A percentile compares a stretch with the other conserved stretches of the same genome.
Evolutionary conservation across 1,139 yeast genomes (phyloP).

Genomic region (Debaryomyces robertsiae): DNA sequence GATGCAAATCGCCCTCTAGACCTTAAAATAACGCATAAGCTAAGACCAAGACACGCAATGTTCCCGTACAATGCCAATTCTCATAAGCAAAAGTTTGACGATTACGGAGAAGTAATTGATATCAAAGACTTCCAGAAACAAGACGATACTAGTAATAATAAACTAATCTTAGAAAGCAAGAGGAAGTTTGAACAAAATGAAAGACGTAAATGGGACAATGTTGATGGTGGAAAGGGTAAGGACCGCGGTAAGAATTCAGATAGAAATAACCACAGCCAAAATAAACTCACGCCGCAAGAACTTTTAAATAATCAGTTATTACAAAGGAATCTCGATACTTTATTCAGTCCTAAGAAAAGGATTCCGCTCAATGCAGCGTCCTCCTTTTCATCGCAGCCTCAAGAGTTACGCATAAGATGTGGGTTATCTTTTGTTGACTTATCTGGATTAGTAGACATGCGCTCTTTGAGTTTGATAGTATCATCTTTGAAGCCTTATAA

Average conservation of each 20-base stretch:
- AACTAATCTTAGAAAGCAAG: slow-evolving; percentile 39
- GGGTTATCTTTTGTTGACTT: slow-evolving; percentile 78
- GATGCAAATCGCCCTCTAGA: slow-evolving; percentile 55
- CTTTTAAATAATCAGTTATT: slow-evolving; percentile 44
- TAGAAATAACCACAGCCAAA: slow-evolving; percentile 22
- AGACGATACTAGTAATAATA: slow-evolving; percentile 48
- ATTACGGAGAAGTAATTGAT: slow-evolving; percentile 77
- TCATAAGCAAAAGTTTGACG: slow-evolving; percentile 66
- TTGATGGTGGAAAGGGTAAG: slow-evolving; percentile 18
- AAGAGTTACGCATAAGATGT: slow-evolving; percentile 60
- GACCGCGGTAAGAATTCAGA: slow-evolving; percentile 26
- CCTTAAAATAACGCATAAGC: slow-evolving; percentile 57
- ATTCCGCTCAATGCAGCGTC: slow-evolving; percentile 27
- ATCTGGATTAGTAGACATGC: slow-evolving; percentile 80
- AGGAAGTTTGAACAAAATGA: slow-evolving; percentile 36
- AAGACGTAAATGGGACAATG: slow-evolving; percentile 37
- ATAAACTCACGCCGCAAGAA: slow-evolving; percentile 49
- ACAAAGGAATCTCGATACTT: slow-evolving; percentile 56
- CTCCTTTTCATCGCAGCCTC: slow-evolving; percentile 21
- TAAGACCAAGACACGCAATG: slow-evolving; percentile 69
- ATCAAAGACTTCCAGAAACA: slow-evolving; percentile 64
- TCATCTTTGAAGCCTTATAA: slow-evolving; percentile 81
- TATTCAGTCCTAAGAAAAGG: slow-evolving; percentile 58
- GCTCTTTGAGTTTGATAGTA: slow-evolving; percentile 78
- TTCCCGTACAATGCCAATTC: slow-evolving; percentile 66